A percentile compares a stretch with the other conserved stretches of the same genome.
Evolutionary conservation across 2,329 filamentous ascomycete species (phyloP).

Genomic region (Aspergillus pseudonomiae): DNA sequence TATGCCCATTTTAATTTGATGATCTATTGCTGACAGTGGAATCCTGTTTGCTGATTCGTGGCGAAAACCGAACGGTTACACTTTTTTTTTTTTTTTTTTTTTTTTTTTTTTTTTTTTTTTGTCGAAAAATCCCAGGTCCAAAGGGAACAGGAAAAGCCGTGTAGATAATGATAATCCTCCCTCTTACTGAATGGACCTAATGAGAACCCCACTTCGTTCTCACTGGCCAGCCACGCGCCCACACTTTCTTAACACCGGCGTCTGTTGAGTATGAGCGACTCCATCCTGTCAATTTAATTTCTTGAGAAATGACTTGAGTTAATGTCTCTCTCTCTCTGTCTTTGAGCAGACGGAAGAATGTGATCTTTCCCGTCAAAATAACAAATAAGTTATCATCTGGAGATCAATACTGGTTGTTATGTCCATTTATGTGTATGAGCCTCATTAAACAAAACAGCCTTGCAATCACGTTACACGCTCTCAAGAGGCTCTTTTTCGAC

Average conservation of each 20-base stretch:
- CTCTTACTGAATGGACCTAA: background rate
- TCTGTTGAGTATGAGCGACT: background rate
- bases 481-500: background rate
- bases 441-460: background rate
- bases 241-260: conserved; percentile 2
- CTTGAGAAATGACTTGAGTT: background rate
- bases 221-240: conserved; percentile 12
- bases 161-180: background rate
- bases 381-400: background rate
- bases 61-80: background rate
- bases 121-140: background rate
- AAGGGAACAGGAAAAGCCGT: background rate
- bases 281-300: conserved; percentile 1
- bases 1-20: background rate
- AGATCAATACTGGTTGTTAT: background rate
- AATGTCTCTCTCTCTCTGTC: background rate
- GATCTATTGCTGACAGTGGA: background rate
- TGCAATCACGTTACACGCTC: background rate
- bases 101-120: background rate
- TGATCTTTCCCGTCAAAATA: background rate
- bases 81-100: background rate
- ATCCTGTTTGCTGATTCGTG: background rate
- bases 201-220: conserved; percentile 1
- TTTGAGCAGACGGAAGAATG: background rate
- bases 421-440: background rate